phyloP scores from a whole-genome alignment of 352 stramenopile species.

The Elongisporangium undulatum region DNA sequence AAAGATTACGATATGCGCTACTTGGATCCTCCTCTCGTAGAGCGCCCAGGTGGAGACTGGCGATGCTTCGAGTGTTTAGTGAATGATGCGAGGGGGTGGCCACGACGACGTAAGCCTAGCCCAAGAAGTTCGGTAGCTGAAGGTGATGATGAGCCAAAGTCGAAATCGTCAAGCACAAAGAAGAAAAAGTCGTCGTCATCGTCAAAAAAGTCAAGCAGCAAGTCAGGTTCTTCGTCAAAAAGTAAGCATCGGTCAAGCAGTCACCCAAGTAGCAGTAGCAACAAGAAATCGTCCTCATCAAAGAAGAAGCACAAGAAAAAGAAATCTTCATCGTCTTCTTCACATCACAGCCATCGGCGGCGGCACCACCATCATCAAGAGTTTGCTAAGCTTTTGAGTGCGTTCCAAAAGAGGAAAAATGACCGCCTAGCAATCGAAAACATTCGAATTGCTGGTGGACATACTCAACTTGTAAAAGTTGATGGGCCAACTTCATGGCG shows the following conservation, averaged over 20 bases:
- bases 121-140: conserved; percentile 14
- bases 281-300: conserved; percentile 48
- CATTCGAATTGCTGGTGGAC: conserved; percentile 29
- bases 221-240: conserved; percentile 38
- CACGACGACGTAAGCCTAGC: conserved; percentile 39
- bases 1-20: conserved; percentile 84
- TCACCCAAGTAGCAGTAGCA: conserved; percentile 44
- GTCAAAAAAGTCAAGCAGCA: conserved; percentile 30
- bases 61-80: conserved; percentile 87
- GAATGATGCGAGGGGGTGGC: conserved; percentile 82
- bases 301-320: conserved; percentile 69
- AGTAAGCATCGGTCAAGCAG: conserved; percentile 38
- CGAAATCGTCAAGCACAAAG: conserved; percentile 19
- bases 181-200: conserved; percentile 37
- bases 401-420: conserved; percentile 51
- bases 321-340: conserved; percentile 62
- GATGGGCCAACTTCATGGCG: conserved; percentile 61
- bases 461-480: conserved; percentile 23
- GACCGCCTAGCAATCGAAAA: conserved; percentile 60
- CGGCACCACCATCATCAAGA: conserved; percentile 56
- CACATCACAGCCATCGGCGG: conserved; percentile 36
- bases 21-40: conserved; percentile 70
- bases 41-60: conserved; percentile 75
- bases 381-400: conserved; percentile 58
- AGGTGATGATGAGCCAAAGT: conserved; percentile 7